Evolutionary conservation across 2,329 filamentous ascomycete genomes (phyloP).

Genomic region (Aspergillus sp.): DNA sequence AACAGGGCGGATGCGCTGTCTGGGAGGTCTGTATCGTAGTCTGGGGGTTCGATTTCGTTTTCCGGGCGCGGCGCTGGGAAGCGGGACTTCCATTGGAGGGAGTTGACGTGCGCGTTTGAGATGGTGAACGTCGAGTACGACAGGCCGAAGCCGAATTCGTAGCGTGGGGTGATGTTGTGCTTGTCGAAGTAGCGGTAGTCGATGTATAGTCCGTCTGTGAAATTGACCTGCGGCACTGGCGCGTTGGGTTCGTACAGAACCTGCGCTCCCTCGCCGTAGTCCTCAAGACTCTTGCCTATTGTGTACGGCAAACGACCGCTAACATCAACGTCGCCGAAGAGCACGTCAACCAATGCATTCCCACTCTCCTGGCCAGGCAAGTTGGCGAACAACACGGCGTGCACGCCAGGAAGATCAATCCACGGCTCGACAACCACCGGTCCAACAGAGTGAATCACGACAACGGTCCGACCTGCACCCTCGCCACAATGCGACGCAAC

Average conservation of each 20-base stretch:
- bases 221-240: slow-evolving; percentile 71
- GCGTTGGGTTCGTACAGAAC: slow-evolving; percentile 64
- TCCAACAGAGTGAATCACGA: slow-evolving; percentile 79
- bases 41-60: slow-evolving; percentile 43
- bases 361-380: slow-evolving; percentile 83
- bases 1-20: slow-evolving; percentile 53
- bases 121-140: slow-evolving; percentile 71
- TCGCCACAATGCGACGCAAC: slow-evolving; percentile 62
- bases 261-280: slow-evolving; percentile 68
- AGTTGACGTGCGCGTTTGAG: slow-evolving; percentile 45
- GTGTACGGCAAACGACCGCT: slow-evolving; percentile 85
- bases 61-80: slow-evolving; percentile 39
- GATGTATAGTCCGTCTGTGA: slow-evolving; percentile 74
- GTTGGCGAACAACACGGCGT: slow-evolving; percentile 75
- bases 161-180: slow-evolving; percentile 64
- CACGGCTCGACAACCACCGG: slow-evolving; percentile 74
- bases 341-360: slow-evolving; percentile 68
- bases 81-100: slow-evolving; percentile 44
- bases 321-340: slow-evolving; percentile 71
- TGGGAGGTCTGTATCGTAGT: slow-evolving; percentile 51
- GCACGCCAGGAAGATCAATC: slow-evolving; percentile 69
- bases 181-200: slow-evolving; percentile 90
- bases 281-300: slow-evolving; percentile 64
- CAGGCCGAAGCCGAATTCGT: slow-evolving; percentile 79
- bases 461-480: slow-evolving; percentile 62